Evolutionary conservation across 139 green algal species (phyloP), one percentile per base, ranked within the genome.

Genomic region (Micromonas pusilla): DNA sequence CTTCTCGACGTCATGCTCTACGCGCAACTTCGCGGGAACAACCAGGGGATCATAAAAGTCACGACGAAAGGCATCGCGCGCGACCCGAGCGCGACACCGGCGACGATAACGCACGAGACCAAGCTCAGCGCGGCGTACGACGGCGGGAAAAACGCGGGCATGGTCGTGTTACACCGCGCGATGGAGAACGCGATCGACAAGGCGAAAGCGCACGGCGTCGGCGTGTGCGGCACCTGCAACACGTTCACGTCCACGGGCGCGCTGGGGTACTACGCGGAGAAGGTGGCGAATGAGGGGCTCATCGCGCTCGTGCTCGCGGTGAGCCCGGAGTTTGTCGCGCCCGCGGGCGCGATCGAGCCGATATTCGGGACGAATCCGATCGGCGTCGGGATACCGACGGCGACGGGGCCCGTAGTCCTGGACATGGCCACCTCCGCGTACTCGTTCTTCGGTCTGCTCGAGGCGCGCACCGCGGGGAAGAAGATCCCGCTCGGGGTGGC

Each of bases 351-450:
- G 26, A 89, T 87, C 63, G 75, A 94, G 75, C 82, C 88, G 23
- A 85, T 94, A 38, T 93, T 93, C 79, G 90, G 90, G 38, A 94
- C 90, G 70, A 93, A 94, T 80, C 90, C 90, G 39, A 91, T 94
- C 72, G 88, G 84, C n/a, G 79, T 89, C 39, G 85, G 80, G 57
- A 85, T 91, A 2, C 88, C 88, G 9, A 76, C 39, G 1, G 25
- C 34, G n/a, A 37, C 33, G 25, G 25, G 30, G 30, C 80, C 85
- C 6, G 65, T 92, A 9, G 80, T 87, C 0, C 83, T 92, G 53
- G 90, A 94, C 84, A 90, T 94, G 85, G 87, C 90, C 20, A 94
- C 90, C 16, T 81, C 87, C 52, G 90, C 90, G 28, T 90, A 86
- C 63, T 81, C 88, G 9, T 91, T 86, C 86, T 93, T 92, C 84